phyloP scores from a whole-genome alignment of 164 flowering plant species.

The Amborella trichopoda region DNA sequence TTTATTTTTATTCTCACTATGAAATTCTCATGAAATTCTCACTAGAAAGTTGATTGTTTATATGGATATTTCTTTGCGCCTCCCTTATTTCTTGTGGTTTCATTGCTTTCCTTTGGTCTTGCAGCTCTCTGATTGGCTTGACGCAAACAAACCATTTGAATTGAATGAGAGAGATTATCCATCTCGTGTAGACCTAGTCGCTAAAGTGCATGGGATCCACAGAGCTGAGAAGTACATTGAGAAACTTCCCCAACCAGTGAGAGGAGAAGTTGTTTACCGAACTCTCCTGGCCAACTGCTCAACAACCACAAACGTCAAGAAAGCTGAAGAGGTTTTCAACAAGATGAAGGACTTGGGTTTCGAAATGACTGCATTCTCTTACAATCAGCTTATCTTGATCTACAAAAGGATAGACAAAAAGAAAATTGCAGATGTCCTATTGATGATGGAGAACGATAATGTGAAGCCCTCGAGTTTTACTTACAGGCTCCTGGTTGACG shows the following conservation, averaged over 20 bases:
- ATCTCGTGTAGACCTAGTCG: slow-evolving; percentile 58
- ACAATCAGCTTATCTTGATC: slow-evolving; percentile 72
- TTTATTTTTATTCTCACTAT: no score
- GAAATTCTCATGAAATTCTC: no score
- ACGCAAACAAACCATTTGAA: slow-evolving; percentile 25
- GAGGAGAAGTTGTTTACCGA: slow-evolving; percentile 52
- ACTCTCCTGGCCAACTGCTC: slow-evolving; percentile 65
- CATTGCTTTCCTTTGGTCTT: slow-evolving; percentile 8
- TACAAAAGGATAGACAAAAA: slow-evolving; percentile 63
- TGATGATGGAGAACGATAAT: slow-evolving; percentile 76
- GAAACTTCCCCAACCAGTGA: slow-evolving; percentile 49
- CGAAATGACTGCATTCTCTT: slow-evolving; percentile 45
- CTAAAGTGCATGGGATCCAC: slow-evolving; percentile 44
- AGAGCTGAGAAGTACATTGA: slow-evolving; percentile 55
- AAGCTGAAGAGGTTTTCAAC: slow-evolving; percentile 57
- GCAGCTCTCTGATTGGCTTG: slow-evolving; percentile 83
- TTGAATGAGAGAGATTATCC: slow-evolving; percentile 71
- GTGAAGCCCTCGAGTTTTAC: slow-evolving; percentile 53
- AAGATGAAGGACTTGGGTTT: slow-evolving; percentile 65
- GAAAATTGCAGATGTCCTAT: slow-evolving; percentile 66
- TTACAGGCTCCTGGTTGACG: slow-evolving; percentile 51
- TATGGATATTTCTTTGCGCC: no score
- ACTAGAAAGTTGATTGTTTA: no score
- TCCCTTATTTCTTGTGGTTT: no score
- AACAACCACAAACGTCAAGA: slow-evolving; percentile 26